Conservation (phyloP, 371 early-diverging fungal species). For the Rhizomucor pusillus region DNA sequence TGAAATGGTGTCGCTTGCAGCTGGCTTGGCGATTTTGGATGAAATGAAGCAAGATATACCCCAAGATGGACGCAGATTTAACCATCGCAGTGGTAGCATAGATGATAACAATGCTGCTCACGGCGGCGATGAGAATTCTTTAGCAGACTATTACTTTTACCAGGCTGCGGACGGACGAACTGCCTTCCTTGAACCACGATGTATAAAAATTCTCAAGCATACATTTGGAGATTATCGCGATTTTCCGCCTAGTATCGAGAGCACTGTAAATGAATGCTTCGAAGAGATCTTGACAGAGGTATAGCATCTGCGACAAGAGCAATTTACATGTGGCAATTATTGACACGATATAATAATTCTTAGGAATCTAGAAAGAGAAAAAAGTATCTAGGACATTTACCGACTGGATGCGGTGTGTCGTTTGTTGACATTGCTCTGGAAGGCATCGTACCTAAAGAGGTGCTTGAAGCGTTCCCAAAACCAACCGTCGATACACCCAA, state of each 20-base stretch:
- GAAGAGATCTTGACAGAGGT: slow-evolving; percentile 82
- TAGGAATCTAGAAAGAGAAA: slow-evolving; percentile 81
- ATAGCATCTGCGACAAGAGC: background rate
- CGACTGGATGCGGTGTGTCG: slow-evolving; percentile 83
- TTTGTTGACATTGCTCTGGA: slow-evolving; percentile 83
- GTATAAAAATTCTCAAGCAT: slow-evolving; percentile 80
- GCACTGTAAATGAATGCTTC: slow-evolving; percentile 60
- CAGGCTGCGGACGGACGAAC: slow-evolving; percentile 88
- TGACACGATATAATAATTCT: background rate
- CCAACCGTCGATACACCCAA: no score
- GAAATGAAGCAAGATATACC: slow-evolving; percentile 6
- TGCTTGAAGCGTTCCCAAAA: slow-evolving; percentile 43
- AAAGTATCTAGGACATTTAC: slow-evolving; percentile 82
- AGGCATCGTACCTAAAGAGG: slow-evolving; percentile 58
- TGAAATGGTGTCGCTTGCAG: slow-evolving; percentile 14
- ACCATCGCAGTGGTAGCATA: no score
- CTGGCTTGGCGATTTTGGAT: slow-evolving; percentile 55
- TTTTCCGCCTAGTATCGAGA: slow-evolving; percentile 55
- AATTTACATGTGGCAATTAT: background rate
- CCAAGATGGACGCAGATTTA: no score
- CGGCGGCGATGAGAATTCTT: no score
- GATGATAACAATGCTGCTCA: no score
- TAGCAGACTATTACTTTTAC: slow-evolving; percentile 65
- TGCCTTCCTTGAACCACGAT: slow-evolving; percentile 87
- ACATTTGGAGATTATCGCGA: slow-evolving; percentile 63